Percentiles rank a stretch among this genome's conserved stretches.
Evolutionary conservation across 1,284 basidiomycete species (phyloP).

Genomic region (Jaminaea rosea): DNA sequence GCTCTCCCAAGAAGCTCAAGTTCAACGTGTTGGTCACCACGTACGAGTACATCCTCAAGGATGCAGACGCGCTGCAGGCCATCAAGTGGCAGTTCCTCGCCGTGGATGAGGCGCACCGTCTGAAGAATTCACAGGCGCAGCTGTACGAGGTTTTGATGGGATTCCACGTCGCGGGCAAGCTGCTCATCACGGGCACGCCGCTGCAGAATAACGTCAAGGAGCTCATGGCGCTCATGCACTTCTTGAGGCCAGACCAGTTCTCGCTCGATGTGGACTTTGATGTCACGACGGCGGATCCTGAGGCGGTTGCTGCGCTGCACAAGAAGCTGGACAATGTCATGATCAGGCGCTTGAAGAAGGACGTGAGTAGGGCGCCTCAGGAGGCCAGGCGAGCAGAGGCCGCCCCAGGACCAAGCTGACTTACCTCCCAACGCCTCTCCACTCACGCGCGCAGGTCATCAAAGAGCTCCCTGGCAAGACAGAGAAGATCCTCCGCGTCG

Average conservation of each 20-base stretch:
- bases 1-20: constrained; percentile 64
- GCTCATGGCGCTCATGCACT: constrained; percentile 91
- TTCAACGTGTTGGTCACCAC: constrained; percentile 96
- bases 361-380: too few relatives aligned
- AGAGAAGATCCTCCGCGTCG: constrained; percentile 91
- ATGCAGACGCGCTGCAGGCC: constrained; percentile 77
- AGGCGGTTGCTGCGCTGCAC: constrained; percentile 74
- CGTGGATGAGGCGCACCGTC: constrained; percentile 96
- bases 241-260: constrained; percentile 97
- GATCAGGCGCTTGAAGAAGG: constrained; percentile 87
- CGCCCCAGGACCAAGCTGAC: too few relatives aligned
- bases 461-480: constrained; percentile 95
- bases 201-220: constrained; percentile 99
- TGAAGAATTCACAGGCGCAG: constrained; percentile 97
- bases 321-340: constrained; percentile 86
- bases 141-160: constrained; percentile 85
- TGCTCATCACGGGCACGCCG: constrained; percentile 95
- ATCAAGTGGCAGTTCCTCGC: constrained; percentile 99
- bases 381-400: too few relatives aligned
- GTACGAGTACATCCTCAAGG: constrained; percentile 99
- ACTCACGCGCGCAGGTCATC: too few relatives aligned
- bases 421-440: too few relatives aligned
- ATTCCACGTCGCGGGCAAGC: constrained; percentile 80
- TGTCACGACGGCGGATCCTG: constrained; percentile 53
- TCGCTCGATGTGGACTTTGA: constrained; percentile 73